These are phyloP conservation scores for Spathaspora sp. DNA, from an alignment of 805 yeast genomes.

Conservation along the genomic window DNA sequence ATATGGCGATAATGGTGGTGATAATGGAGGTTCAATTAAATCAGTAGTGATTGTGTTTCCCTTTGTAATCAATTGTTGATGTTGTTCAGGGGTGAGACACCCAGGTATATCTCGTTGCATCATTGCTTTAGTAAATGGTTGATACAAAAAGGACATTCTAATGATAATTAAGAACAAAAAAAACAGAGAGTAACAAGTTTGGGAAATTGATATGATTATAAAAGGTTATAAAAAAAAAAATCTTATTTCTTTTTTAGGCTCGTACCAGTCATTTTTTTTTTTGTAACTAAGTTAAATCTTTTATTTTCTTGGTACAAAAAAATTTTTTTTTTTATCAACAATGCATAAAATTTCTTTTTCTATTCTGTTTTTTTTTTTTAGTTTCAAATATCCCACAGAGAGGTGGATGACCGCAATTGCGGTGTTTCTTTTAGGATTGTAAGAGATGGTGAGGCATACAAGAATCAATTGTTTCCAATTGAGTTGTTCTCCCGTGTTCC, in stretches of 20 bases:
- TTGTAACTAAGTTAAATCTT: background rate
- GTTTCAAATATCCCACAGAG: background rate
- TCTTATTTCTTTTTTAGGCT: background rate
- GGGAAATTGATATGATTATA: background rate
- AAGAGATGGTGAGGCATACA: background rate
- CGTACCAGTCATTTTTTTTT: background rate
- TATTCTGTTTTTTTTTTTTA: background rate
- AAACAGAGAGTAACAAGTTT: background rate
- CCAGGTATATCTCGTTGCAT: constrained; percentile 3
- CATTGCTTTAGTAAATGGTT: constrained; percentile 3
- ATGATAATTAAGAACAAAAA: background rate
- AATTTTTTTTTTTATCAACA: background rate
- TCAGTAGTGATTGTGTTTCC: background rate
- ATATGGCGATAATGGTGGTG: constrained; percentile 46
- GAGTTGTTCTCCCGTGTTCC: background rate
- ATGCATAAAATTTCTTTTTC: background rate
- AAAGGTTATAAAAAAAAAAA: background rate
- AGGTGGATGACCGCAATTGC: background rate
- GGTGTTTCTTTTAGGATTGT: background rate
- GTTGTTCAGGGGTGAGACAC: constrained; percentile 4
- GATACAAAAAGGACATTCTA: constrained; percentile 6
- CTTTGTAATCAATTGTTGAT: background rate
- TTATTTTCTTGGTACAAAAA: background rate
- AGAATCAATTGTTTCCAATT: background rate
- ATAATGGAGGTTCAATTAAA: constrained; percentile 24